Base-by-base conservation (phyloP, 2,329 filamentous ascomycete species). In the Ceratocystis alfenasii region DNA sequence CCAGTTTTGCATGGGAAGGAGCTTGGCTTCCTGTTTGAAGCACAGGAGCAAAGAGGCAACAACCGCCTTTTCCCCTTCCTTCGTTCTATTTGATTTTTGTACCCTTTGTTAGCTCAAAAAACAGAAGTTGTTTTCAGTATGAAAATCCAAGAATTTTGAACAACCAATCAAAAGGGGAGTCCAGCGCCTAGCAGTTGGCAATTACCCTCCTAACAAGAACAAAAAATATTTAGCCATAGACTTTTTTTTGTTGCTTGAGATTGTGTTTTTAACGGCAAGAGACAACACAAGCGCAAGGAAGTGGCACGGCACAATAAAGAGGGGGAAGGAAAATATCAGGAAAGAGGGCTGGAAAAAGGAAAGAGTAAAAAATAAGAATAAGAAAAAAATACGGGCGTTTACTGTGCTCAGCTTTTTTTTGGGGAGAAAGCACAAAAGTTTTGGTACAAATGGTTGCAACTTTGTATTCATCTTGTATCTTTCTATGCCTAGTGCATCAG, bases 11-110 rank as follows among this genome's bases (percentile, higher is more conserved):
- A 36, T 33, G 55, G 53, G 55, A 59, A 59, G 28, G 55, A 59
- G 55, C 55, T 59, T 59, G 28, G 55, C 55, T 59, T 53, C n/a
- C 55, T 59, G 55, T 36, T 59, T 33, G 55, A 59, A 36, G 55
- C 36, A 41, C 36, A 41, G 36, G 36, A 41, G 36, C 36, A 41
- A 41, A 41, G 36, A 41, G 36, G 36, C 28, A 59, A 36, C 55
- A 33, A 17, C 55, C 55, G 30, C 22, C 10, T 33, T 57, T 33
- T 57, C 5, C 30, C 8, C 22, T 55, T 22, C 12, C 25, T 28
- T 55, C 4, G 3, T 5, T n/a, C 4, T 28, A 12, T 17, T n/a
- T n/a, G 4, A 36, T 36, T 59, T 33, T 30, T 36, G 7, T 6
- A 12, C 25, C 28, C 55, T 57, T 57, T 57, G 22, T 53, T 57